Percentiles rank a stretch among this genome's conserved stretches.
Conservation (phyloP, 225 moss, liverwort and hornwort genomes). For the Takakia lepidozioides region DNA sequence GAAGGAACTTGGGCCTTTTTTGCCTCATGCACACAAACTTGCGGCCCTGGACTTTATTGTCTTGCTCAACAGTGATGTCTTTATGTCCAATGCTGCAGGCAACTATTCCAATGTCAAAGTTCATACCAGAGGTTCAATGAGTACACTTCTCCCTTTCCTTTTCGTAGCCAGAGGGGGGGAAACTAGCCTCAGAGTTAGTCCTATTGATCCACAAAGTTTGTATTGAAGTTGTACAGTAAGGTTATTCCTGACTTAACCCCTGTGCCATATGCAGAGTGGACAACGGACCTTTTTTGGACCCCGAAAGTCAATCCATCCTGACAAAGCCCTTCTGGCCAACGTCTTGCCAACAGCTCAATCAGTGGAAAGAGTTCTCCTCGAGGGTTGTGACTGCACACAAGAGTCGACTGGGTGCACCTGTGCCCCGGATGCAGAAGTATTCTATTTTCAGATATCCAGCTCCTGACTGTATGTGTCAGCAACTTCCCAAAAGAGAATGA, state of each 20-base stretch:
- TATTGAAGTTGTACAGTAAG: too few species aligned
- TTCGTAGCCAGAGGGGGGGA: too few species aligned
- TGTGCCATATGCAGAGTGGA: conserved; percentile 27
- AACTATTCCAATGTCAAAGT: conserved; percentile 65
- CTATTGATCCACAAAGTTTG: too few species aligned
- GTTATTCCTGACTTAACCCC: not conserved
- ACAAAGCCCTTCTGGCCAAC: conserved; percentile 37
- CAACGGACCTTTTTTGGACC: conserved; percentile 54
- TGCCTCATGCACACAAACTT: conserved; percentile 40
- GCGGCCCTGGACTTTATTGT: conserved; percentile 61
- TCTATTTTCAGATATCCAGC: conserved; percentile 57
- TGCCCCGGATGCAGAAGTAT: conserved; percentile 26
- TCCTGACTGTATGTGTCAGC: conserved; percentile 60
- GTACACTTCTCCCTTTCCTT: too few species aligned
- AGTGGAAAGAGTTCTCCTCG: conserved; percentile 39
- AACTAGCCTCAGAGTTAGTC: too few species aligned
- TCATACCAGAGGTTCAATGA: too few species aligned
- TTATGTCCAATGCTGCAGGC: conserved; percentile 63
- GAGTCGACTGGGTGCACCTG: conserved; percentile 32
- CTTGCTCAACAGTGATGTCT: conserved; percentile 48
- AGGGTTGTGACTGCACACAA: conserved; percentile 29
- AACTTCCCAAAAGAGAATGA: too few species aligned
- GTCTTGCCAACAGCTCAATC: conserved; percentile 32
- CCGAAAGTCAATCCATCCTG: conserved; percentile 50
- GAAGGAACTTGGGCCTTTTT: conserved; percentile 47